phyloP scores from a whole-genome alignment of 2,329 filamentous ascomycete genomes.

The Penicillium nordicum region DNA sequence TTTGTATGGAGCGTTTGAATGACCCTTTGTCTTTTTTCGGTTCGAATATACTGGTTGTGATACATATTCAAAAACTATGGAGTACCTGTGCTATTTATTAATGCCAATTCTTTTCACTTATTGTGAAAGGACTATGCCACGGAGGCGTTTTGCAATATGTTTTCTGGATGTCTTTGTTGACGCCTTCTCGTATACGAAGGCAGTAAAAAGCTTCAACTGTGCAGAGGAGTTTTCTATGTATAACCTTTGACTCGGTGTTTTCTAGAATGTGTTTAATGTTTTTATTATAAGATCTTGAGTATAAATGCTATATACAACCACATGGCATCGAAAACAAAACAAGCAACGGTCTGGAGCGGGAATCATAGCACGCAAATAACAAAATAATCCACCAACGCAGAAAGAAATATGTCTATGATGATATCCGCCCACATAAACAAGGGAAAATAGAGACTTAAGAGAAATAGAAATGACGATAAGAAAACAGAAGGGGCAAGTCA shows the following conservation, averaged over 20 bases:
- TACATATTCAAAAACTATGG: neutral
- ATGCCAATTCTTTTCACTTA: neutral
- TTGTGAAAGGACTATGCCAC: neutral
- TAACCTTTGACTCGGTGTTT: neutral
- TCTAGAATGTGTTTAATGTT: neutral
- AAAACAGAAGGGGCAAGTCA: neutral
- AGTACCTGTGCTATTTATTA: neutral
- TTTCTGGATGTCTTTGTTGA: too few relatives aligned
- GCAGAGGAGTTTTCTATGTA: too few relatives aligned
- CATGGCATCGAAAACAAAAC: neutral
- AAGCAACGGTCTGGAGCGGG: constrained; percentile 1
- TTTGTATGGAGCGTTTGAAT: neutral
- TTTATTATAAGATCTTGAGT: neutral
- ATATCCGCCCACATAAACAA: neutral
- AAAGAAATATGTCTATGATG: constrained; percentile 4
- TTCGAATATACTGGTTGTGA: neutral
- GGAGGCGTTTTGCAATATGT: neutral
- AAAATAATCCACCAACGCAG: constrained; percentile 13
- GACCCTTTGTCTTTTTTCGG: neutral
- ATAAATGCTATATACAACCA: constrained; percentile 12
- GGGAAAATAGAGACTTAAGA: neutral
- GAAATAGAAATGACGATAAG: neutral
- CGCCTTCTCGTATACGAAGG: too few relatives aligned
- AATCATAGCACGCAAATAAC: constrained; percentile 10
- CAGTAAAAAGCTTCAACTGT: too few relatives aligned